Base-by-base conservation (phyloP, 2,329 filamentous ascomycete genomes). In the Arthroderma uncinatum region DNA sequence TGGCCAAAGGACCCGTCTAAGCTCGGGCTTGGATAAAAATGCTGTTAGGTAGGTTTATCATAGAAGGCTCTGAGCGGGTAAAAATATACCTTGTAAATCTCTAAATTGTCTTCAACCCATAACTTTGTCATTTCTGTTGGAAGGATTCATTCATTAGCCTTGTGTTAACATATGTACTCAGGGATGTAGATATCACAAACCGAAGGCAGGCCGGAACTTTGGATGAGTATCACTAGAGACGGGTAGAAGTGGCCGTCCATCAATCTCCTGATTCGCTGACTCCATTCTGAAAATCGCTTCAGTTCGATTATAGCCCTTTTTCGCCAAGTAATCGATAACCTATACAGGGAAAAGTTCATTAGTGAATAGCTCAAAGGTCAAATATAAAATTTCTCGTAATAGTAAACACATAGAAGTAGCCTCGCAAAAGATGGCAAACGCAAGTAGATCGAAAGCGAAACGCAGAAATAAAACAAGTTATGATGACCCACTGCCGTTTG, bases 221-320 rank as follows among this genome's bases (percentile, higher is more conserved):
- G 84, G 82, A 6, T 87, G 85, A 0, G 88, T 86, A 58, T 89
- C 86, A 60, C 89, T 86, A 16, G 82, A 81, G 8, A 78, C 70
- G 53, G 74, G 73, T 52, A 83, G 79, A 34, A 92, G 80, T 1
- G 89, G 88, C 58, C 86, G 82, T 7, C 90, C 91, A 69, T 90
- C 88, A 21, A 85, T 80, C 57, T 92, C 88, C 42, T 93, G 79
- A 64, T 90, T 84, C 23, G 87, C 84, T 1, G 91, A 95, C 71
- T 98, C 93, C 70, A 89, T 86, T 44, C 93, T 83, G 55, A 98
- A 87, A 69, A 93, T 88, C 19, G 92, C 88, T 71, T 98, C 93
- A 0, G 93, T 97, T 23, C 87, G 82, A 56, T 85, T 90, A 72
- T 96, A 98, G 0, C 93, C 93, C 63, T 96, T 91, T 71, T 98